Evolutionary conservation across 495 filamentous ascomycete species (phyloP), one percentile per base, ranked within the genome.

Genomic region (Pseudoneurospora amorphoporcata): DNA sequence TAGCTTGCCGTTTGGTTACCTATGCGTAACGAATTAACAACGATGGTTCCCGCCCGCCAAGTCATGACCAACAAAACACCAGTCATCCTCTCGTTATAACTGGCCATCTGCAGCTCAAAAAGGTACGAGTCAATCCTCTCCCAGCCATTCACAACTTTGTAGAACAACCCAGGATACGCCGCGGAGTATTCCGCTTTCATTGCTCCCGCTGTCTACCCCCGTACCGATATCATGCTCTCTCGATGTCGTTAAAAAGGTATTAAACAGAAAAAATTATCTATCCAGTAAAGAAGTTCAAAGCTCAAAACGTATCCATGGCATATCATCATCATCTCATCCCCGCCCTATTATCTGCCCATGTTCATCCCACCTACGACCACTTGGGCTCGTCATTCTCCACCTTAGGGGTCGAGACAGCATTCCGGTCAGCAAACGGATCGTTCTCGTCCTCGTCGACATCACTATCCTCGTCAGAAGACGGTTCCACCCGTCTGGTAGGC

Each of bases 341-440:
- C 23, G 19, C 19, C 10, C 23, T 3, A 5, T 23, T 58, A 23
- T 53, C 23, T 37, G 35, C 1, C 47, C 47, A 58, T 19, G 1
- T 61, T 16, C 53, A 65, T 16, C 53, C 53, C 14, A 65, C 53
- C 47, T 65, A 65, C 53, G 53, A 65, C 72, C 72, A 74, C 70
- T 69, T 74, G 4, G 72, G 58, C 37, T 72, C 73, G 35, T 70
- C 71, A 47, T 29, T 69, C 19, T 70, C 71, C 73, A 69, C 19
- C 71, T 75, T 75, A 72, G 73, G 73, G 45, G 68, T 75, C 10
- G n/a, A 35, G 29, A 76, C 61, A 38, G 87, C 91, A 81, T 94
- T 93, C 10, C 85, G 84, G 78, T 95, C 92, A 17, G 90, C 91
- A 76, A 95, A 95, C 4, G 92, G 92, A 79, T 94, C 88, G 75